These are phyloP conservation scores for Phanerodontia chrysosporium DNA, from an alignment of 768 basidiomycete genomes.

Conservation along the genomic window DNA sequence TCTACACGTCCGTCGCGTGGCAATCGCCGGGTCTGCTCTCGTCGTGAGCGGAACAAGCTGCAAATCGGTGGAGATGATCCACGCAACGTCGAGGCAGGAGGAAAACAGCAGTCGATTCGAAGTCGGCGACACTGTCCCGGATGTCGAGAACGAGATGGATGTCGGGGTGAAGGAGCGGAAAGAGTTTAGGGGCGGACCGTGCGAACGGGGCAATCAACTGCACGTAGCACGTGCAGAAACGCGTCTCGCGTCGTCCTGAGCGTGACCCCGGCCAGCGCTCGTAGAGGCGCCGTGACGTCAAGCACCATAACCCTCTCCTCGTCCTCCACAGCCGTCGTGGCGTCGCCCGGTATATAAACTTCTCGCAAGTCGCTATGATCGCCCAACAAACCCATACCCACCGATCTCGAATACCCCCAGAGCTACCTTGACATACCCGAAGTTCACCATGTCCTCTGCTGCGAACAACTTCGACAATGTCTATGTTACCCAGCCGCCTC, in stretches of 20 bases:
- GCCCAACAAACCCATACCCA: background rate
- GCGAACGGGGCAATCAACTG: constrained; percentile 9
- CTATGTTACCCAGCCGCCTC: constrained; percentile 21
- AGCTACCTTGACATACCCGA: background rate
- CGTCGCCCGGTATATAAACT: background rate
- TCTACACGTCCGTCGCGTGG: background rate
- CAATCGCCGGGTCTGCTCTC: background rate
- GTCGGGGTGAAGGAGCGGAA: background rate
- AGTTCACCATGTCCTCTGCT: constrained; percentile 3
- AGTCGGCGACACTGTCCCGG: too few species aligned
- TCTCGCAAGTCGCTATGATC: background rate
- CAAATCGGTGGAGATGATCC: background rate
- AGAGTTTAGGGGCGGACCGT: constrained; percentile 1
- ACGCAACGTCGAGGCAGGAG: background rate
- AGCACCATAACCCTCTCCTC: background rate
- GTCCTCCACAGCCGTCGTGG: background rate
- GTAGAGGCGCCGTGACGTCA: background rate
- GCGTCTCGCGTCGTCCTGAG: constrained; percentile 9
- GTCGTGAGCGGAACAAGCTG: background rate
- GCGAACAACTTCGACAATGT: constrained; percentile 10
- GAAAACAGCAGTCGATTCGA: too few species aligned
- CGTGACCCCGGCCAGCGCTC: background rate
- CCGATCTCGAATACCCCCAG: background rate
- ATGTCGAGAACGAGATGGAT: background rate
- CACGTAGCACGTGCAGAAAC: constrained; percentile 4